Evolutionary conservation across 2,329 filamentous ascomycete genomes (phyloP), one percentile per base, ranked within the genome.

Genomic region (Dactylellina cionopaga): DNA sequence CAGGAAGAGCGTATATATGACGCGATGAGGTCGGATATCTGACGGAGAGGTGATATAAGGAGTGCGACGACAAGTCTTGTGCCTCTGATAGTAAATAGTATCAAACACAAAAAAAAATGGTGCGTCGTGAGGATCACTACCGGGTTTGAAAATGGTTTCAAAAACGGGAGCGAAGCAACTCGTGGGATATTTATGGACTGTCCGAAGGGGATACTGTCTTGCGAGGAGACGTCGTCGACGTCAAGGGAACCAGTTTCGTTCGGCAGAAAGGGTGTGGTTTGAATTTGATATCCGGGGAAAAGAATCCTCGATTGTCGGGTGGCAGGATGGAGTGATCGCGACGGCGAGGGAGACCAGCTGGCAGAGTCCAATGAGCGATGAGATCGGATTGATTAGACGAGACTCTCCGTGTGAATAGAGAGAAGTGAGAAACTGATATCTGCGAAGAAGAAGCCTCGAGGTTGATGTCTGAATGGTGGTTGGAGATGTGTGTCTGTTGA

Each of bases 251-350:
- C 41, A 56, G 24, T 56, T 55, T n/a, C n/a, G 31, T 29, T 54
- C 49, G 49, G 27, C 15, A 24, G 25, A 43, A 13, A 29, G 41
- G 17, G 51, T 65, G 33, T 31, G 13, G 13, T 11, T 41, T 5
- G 37, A 41, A 25, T 27, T 39, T 41, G 62, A 66, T 66, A 66
- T 66, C 62, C 62, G 62, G 62, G 62, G 62, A 66, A 65, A 52
- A 46, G 39, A 27, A 43, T 44, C 58, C 58, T 63, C 58, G 44
- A 47, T 47, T 5, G 15, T 56, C 43, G 62, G 58, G 22, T 49
- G 52, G 33, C 25, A 41, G 49, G 29, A 47, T 25, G 35, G n/a
- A 44, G 39, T 25, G 6, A 56, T 58, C 62, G 62, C 51, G 52
- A 66, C 43, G 22, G 51, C n/a, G 11, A 24, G 15, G 29, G 4